Evolutionary conservation across 2,329 filamentous ascomycete species (phyloP).

Genomic region (Epichloe sp.): DNA sequence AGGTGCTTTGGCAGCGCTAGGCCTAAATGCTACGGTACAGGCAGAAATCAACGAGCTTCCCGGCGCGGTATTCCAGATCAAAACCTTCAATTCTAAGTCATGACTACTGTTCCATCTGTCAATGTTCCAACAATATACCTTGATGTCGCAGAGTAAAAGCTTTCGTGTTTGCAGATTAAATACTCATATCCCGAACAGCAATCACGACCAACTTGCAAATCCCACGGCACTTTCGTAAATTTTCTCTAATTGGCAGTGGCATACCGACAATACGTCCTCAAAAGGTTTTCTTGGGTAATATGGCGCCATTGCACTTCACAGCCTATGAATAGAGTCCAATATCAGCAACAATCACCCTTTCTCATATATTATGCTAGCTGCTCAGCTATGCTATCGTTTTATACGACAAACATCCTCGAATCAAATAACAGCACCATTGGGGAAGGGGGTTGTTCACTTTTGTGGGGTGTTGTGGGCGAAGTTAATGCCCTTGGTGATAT

Average conservation of each 20-base stretch:
- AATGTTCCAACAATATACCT: not conserved
- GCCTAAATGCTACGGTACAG: slow-evolving; percentile 81
- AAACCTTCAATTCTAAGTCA: slow-evolving; percentile 58
- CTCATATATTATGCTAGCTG: slow-evolving; percentile 24
- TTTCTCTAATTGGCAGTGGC: not conserved
- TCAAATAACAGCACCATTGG: slow-evolving; percentile 16
- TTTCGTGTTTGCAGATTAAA: not conserved
- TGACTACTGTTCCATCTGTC: slow-evolving; percentile 20
- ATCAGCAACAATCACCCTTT: slow-evolving; percentile 23
- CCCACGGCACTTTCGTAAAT: not conserved
- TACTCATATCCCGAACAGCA: not conserved
- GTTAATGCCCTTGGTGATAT: slow-evolving; percentile 86
- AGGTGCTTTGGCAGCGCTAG: slow-evolving; percentile 83
- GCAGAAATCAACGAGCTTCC: slow-evolving; percentile 83
- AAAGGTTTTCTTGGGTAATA: not conserved
- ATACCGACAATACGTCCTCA: not conserved
- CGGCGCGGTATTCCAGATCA: slow-evolving; percentile 88
- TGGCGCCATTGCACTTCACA: slow-evolving; percentile 19
- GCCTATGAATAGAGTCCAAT: slow-evolving; percentile 20
- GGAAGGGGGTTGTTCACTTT: slow-evolving; percentile 50
- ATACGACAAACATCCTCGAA: slow-evolving; percentile 15
- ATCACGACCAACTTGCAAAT: too few species aligned
- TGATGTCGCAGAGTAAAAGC: not conserved
- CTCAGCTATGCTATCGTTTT: slow-evolving; percentile 23
- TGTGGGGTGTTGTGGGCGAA: slow-evolving; percentile 80